Evolutionary conservation across 768 basidiomycete species (phyloP).

Genomic region (Mycena epipterygia): DNA sequence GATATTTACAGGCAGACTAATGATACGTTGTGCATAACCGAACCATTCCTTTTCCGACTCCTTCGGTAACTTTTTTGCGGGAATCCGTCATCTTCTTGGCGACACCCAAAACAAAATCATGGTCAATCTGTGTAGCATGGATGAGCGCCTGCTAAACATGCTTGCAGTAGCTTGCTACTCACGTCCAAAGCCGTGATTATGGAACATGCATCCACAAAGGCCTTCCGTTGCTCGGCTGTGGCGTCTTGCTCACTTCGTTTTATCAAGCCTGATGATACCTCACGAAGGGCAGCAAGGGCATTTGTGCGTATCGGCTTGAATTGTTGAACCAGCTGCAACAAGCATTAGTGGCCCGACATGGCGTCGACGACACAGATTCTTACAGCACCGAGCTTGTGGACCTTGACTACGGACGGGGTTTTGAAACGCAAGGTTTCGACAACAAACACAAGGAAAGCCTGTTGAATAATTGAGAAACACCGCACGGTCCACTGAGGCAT

Average conservation of each 20-base stretch:
- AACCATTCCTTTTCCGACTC: conserved; percentile 77
- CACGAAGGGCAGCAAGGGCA: conserved; percentile 65
- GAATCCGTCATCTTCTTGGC: conserved; percentile 79
- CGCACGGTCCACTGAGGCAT: neutral
- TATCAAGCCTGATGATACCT: conserved; percentile 67
- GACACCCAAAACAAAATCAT: conserved; percentile 71
- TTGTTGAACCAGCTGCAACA: conserved; percentile 71
- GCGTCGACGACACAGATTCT: conserved; percentile 41
- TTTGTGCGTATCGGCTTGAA: conserved; percentile 73
- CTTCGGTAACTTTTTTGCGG: conserved; percentile 79
- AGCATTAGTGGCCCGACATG: conserved; percentile 9
- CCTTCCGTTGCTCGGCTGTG: conserved; percentile 65
- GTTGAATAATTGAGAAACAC: neutral
- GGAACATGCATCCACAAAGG: conserved; percentile 65
- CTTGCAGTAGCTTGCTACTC: conserved; percentile 12
- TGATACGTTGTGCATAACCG: conserved; percentile 61
- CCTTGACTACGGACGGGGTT: conserved; percentile 73
- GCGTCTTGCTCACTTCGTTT: conserved; percentile 66
- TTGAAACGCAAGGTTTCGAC: conserved; percentile 85
- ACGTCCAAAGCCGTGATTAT: conserved; percentile 53
- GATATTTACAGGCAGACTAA: neutral
- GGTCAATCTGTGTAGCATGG: conserved; percentile 65
- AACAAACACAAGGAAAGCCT: conserved; percentile 82
- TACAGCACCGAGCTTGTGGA: conserved; percentile 81
- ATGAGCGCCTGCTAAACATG: neutral